Conservation (phyloP, 2,329 filamentous ascomycete species). For the Cryphonectria nitschkei region DNA sequence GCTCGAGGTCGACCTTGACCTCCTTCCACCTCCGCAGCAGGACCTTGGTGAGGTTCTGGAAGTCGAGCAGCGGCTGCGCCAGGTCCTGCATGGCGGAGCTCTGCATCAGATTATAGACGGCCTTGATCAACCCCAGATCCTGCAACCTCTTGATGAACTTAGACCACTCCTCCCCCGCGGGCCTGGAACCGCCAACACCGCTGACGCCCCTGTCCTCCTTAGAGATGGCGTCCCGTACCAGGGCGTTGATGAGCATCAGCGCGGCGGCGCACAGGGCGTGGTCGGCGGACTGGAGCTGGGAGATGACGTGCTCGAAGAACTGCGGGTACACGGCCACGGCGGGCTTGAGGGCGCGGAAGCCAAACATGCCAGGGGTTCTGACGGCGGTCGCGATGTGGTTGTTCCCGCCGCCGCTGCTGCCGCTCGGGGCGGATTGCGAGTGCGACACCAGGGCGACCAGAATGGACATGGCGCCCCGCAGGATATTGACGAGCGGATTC, state of each 20-base stretch:
- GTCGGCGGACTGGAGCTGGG: conserved; percentile 88
- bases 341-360: conserved; percentile 89
- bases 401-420: conserved; percentile 40
- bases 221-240: conserved; percentile 89
- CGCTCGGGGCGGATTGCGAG: conserved; percentile 62
- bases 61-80: conserved; percentile 87
- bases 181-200: conserved; percentile 38
- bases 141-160: conserved; percentile 93
- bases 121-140: conserved; percentile 89
- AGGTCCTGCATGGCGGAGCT: conserved; percentile 89
- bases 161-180: conserved; percentile 76
- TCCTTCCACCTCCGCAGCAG: conserved; percentile 87
- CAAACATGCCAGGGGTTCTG: conserved; percentile 66
- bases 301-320: conserved; percentile 92
- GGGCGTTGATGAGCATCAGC: conserved; percentile 89
- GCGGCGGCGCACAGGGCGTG: conserved; percentile 96
- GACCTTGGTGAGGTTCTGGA: conserved; percentile 88
- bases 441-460: conserved; percentile 91
- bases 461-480: conserved; percentile 95
- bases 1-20: conserved; percentile 81
- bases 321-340: conserved; percentile 89
- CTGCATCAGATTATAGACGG: conserved; percentile 92
- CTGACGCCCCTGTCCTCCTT: conserved; percentile 60
- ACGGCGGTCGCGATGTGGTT: conserved; percentile 32
- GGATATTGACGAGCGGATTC: conserved; percentile 95